Evolutionary conservation across 2,329 filamentous ascomycete species (phyloP), one percentile per base, ranked within the genome.

Genomic region (Huntiella savannae): DNA sequence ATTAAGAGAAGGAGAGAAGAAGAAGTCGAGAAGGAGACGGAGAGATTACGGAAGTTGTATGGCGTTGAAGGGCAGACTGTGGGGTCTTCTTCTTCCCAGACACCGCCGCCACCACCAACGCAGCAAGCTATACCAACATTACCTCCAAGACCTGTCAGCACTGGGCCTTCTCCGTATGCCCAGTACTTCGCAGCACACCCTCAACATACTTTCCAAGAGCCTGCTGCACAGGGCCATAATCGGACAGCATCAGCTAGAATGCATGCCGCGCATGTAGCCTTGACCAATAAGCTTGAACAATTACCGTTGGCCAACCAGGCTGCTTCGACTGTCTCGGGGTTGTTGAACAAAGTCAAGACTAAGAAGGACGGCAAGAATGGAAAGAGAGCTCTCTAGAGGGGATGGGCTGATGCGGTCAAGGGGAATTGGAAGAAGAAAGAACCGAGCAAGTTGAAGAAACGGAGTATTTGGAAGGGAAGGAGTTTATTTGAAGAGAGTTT

Each of bases 1-100:
- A 78, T 87, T 13, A 71, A 70, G 51, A 91, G 96, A 63, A 96
- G 91, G 1, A 66, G 82, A 4, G 71, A 79, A 42, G 65, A 69
- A 38, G 80, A 86, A 56, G 63, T 87, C 1, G 78, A 87, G 15
- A 71, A 70, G 51, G 88, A 98, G 63, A 96, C 91, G 1, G 84
- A 91, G 58, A 71, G 86, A 1, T 65, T 98, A 33, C 67, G 74
- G 16, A 73, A 67, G 53, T 60, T 79, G 54, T 87, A 83, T 54
- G 81, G 82, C 41, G 65, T 74, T 40, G 61, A 68, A 43, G 66
- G 66, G 1, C 67, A 71, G 55, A 40, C 43, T 32, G 33, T 45
- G 19, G 39, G 13, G 58, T 62, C 52, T 40, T 51, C 48, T n/a
- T 37, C 49, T 46, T 47, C 48, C 15, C 34, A 50, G 17, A 48